Conservation (phyloP, 2,329 filamentous ascomycete genomes). For the Aspergillus versicolor region DNA sequence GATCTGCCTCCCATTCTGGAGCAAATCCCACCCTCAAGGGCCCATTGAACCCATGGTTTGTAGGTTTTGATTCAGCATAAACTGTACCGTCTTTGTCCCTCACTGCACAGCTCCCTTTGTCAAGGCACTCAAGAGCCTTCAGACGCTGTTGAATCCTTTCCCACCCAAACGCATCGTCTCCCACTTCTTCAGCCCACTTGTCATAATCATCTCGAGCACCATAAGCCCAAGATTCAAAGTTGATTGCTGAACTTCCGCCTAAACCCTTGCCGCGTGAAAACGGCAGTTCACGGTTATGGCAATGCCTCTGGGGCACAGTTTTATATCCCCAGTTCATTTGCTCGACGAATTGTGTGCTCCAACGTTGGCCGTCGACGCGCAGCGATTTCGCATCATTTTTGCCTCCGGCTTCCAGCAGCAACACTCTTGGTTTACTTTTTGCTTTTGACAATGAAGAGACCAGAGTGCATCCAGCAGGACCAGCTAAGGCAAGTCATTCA, state of each 20-base stretch:
- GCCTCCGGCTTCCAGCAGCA: constrained; percentile 62
- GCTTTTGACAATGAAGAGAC: constrained; percentile 55
- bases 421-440: constrained; percentile 50
- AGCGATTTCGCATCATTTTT: constrained; percentile 49
- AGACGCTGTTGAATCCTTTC: constrained; percentile 51
- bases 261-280: constrained; percentile 48
- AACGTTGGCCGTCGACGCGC: constrained; percentile 57
- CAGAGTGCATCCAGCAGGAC: constrained; percentile 59
- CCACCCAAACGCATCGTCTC: constrained; percentile 59
- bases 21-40: no score
- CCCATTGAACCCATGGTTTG: no score
- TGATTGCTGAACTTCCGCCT: constrained; percentile 55
- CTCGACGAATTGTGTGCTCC: constrained; percentile 43
- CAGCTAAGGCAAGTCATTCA: constrained; percentile 40
- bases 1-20: no score
- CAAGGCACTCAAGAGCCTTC: constrained; percentile 55
- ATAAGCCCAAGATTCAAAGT: constrained; percentile 55
- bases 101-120: constrained; percentile 25
- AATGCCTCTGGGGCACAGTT: constrained; percentile 48
- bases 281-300: constrained; percentile 50
- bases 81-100: constrained; percentile 38
- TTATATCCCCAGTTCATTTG: constrained; percentile 56
- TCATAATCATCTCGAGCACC: constrained; percentile 63
- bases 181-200: constrained; percentile 57
- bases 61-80: constrained; percentile 39